Base-by-base conservation (phyloP, 106 monocot species). In the Allium cepa region DNA sequence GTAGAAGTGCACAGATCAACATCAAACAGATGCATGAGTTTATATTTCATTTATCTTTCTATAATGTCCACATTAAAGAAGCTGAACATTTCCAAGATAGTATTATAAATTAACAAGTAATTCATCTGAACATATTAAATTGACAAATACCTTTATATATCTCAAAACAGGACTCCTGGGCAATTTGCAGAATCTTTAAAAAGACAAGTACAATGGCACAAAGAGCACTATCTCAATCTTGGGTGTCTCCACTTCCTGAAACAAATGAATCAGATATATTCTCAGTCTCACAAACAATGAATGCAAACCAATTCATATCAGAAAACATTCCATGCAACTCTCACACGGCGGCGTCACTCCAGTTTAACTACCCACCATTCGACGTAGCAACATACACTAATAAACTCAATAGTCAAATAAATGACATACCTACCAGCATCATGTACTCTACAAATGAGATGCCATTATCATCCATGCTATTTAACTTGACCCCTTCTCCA, bases 161-260 rank as follows among this genome's bases (percentile, higher is more conserved):
- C 8, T 61, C 9, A 60, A 26, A 62, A 60, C 92, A 97, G 96
- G 96, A 97, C 55, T 79, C 92, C 51, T 97, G 92, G 96, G 96
- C 96, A 6, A 97, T 97, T 11, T 97, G 96, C 62, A 86, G 89
- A 62, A 97, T 97, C 73, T 92, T 97, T 79, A 88, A 92, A 89
- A 97, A 92, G 64, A 84, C 92, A 26, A 92, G 76, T 69, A 86
- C 86, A 22, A 78, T 76, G 76, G 84, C 89, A 15, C 92, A 97
- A 51, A 89, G 92, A 80, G 84, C 87, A 49, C 77, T 97, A 0
- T 88, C 88, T 48, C 96, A 92, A 22, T 86, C 96, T 11, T 85
- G 88, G 86, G 64, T 80, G 8, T 82, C 88, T 50, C 77, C 77
- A 26, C 26, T 78, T 12, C 79, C 80, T 8, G 72, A 73, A 64